Base-by-base conservation (phyloP, 305 asterid species). In the Fraxinus angustifolia region DNA sequence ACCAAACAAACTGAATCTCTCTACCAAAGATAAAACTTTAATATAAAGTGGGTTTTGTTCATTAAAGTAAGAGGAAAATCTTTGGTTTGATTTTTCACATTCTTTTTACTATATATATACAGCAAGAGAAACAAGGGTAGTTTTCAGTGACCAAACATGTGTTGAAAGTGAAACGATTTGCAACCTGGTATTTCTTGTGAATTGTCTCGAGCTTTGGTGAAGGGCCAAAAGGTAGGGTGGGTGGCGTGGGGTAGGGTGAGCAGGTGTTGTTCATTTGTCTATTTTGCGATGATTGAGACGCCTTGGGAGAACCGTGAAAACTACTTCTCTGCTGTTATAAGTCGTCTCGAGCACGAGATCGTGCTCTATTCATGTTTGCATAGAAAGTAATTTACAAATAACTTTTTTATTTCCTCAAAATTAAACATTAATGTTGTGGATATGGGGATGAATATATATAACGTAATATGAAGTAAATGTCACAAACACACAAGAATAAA, bases 1-100 rank as follows among this genome's bases (percentile, higher is more conserved):
- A 26, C 60, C 4, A 71, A 40, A 50, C 72, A 56, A 67, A 56
- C 70, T 21, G 58, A 82, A 82, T 84, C 81, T 80, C 33, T 70
- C 21, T 33, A 70, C 75, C 40, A 6, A 70, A 26, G 16, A 10
- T 62, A 5, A n/a, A 14, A 70, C 38, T 31, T 28, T 30, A 70
- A 70, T 31, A 31, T 28, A 70, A 12, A 67, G 74, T 28, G 21
- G 73, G 74, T 26, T 68, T 14, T 68, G 35, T 5, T 28, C 7
- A 12, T 30, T 30, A 26, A 68, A 68, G 19, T 3, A 70, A 70
- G 21, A 4, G 21, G 21, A 30, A 70, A 70, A 70, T 70, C 8
- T 70, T 31, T 30, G 40, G 38, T 70, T 30, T 68, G 38, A 26
- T 68, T 68, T 68, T 68, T 30, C 10, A 68, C 38, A 70, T 5